Conservation (phyloP, 139 green algal species). For the Haematococcus lacustris region DNA sequence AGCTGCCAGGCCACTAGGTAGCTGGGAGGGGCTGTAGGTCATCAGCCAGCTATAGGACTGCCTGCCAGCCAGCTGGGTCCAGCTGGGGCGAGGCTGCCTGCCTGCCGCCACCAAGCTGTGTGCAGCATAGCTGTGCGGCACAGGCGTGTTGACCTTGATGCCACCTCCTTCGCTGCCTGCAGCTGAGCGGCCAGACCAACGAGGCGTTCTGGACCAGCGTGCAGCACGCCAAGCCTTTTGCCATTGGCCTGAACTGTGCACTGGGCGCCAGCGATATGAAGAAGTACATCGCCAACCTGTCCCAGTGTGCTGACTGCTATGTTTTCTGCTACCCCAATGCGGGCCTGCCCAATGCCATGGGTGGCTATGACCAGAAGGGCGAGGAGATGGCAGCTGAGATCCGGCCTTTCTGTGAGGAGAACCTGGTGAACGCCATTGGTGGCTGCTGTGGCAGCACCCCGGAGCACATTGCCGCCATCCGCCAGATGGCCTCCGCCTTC, state of each 20-base stretch:
- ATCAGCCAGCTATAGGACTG: not conserved
- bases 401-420: constrained; percentile 64
- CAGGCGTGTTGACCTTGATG: not conserved
- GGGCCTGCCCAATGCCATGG: no score
- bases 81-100: not conserved
- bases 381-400: constrained; percentile 87
- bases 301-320: constrained; percentile 85
- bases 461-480: constrained; percentile 86
- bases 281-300: constrained; percentile 92
- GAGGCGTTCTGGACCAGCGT: constrained; percentile 98
- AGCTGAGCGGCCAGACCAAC: constrained; percentile 93
- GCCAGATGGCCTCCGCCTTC: constrained; percentile 51
- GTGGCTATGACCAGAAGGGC: constrained; percentile 91
- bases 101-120: not conserved
- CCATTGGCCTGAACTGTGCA: constrained; percentile 94
- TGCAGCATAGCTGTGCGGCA: not conserved
- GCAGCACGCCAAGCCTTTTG: constrained; percentile 82
- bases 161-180: not conserved
- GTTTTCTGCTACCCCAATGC: constrained; percentile 97
- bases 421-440: no score
- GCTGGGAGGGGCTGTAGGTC: not conserved
- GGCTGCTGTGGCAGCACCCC: no score
- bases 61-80: not conserved
- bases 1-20: not conserved
- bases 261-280: constrained; percentile 93